Percentiles rank a stretch among this genome's conserved stretches.
These are phyloP conservation scores for Fomitopsis palustris DNA, from an alignment of 1,284 basidiomycete genomes.

Conservation along the genomic window DNA sequence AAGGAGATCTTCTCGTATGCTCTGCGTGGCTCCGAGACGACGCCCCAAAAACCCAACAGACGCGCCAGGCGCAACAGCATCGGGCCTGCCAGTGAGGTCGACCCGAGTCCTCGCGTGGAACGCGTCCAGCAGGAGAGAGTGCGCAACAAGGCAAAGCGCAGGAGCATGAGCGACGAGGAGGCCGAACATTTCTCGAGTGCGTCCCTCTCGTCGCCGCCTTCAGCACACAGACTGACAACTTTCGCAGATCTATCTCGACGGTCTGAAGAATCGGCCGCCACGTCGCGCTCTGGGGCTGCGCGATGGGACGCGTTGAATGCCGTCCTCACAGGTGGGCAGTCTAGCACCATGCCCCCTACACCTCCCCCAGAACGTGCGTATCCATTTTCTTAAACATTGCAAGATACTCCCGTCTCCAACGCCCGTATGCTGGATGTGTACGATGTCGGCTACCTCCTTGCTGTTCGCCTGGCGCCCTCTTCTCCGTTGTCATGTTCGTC, in stretches of 20 bases:
- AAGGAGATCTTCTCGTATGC: conserved; percentile 62
- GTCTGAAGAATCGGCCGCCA: conserved; percentile 19
- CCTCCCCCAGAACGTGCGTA: conserved; percentile 23
- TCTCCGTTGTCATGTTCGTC: not conserved
- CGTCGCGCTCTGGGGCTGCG: conserved; percentile 22
- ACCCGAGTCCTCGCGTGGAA: conserved; percentile 46
- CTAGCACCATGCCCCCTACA: conserved; percentile 12
- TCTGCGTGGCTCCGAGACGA: conserved; percentile 56
- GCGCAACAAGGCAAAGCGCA: conserved; percentile 48
- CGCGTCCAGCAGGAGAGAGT: conserved; percentile 39
- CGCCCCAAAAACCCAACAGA: conserved; percentile 44
- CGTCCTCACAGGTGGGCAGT: conserved; percentile 20
- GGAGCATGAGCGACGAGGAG: conserved; percentile 69
- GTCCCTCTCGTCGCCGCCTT: conserved; percentile 17
- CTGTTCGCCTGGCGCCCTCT: not conserved
- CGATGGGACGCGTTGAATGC: conserved; percentile 26
- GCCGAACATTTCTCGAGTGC: conserved; percentile 49
- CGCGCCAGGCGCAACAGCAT: conserved; percentile 51
- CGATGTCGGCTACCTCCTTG: too few species aligned
- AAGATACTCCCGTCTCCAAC: too few species aligned
- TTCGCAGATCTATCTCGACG: conserved; percentile 9
- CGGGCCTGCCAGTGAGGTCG: conserved; percentile 52
- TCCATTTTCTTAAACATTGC: not conserved
- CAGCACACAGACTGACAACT: not conserved
- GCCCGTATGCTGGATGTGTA: too few species aligned